A percentile compares a stretch with the other conserved stretches of the same genome.
These are phyloP conservation scores for Zygoascus biomembranicola DNA, from an alignment of 805 yeast genomes.

Conservation along the genomic window DNA sequence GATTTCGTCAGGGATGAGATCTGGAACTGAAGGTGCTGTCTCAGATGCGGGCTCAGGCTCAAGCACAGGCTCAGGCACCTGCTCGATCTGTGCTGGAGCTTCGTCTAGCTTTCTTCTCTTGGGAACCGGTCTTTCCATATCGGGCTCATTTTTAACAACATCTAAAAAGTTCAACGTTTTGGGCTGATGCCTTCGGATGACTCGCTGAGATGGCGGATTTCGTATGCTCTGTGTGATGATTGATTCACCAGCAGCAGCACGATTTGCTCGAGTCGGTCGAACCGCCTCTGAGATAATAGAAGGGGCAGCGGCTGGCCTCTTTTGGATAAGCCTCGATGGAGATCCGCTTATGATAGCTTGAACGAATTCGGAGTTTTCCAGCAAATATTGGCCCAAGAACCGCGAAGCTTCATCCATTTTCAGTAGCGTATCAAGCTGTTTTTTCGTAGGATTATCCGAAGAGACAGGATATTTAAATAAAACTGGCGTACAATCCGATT, in stretches of 20 bases:
- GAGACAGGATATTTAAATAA: slow-evolving; percentile 15
- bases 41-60: slow-evolving; percentile 6
- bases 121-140: not conserved
- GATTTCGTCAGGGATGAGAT: not conserved
- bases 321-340: not conserved
- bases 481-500: not conserved
- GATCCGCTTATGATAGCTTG: slow-evolving; percentile 16
- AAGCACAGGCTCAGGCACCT: not conserved
- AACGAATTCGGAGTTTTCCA: slow-evolving; percentile 25
- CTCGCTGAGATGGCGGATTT: not conserved
- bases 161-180: slow-evolving; percentile 3
- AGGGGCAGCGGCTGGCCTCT: slow-evolving; percentile 6
- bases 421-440: slow-evolving; percentile 7
- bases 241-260: not conserved
- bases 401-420: slow-evolving; percentile 16
- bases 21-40: not conserved
- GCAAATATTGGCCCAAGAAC: slow-evolving; percentile 16
- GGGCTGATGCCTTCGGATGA: not conserved
- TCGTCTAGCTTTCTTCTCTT: not conserved
- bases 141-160: not conserved
- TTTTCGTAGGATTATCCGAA: slow-evolving; percentile 2
- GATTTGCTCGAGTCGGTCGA: not conserved
- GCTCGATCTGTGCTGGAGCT: no score
- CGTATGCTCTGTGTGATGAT: not conserved
- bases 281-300: not conserved